Base-by-base conservation (phyloP, 345 rosid genomes). In the Eucalyptus erythrocorys region DNA sequence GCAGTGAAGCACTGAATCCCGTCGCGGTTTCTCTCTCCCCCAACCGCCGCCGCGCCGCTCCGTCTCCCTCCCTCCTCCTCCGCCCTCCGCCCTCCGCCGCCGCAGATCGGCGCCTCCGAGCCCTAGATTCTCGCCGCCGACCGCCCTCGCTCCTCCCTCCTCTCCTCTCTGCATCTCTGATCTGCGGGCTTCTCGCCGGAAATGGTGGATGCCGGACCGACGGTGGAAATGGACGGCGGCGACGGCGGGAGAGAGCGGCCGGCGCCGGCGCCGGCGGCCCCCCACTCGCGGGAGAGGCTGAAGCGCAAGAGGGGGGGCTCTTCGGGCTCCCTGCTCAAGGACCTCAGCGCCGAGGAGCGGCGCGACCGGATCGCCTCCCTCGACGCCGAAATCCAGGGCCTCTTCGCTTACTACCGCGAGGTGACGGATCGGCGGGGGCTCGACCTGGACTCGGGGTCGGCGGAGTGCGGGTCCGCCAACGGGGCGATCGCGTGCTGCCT, bases 401-500 rank as follows among this genome's bases (percentile, higher is more conserved):
- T 98, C 87, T 92, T 95, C 82, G 66, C 88, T 87, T 98, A 88
- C 90, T 97, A 91, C 90, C 59, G 87, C 48, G 93, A 98, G 90
- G 43, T 94, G 81, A 88, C 88, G 89, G 91, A 87, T 32, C 89
- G 89, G 86, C 76, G 32, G 9, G 89, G 91, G 93, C 66, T 93
- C 88, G 66, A 92, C 91, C 8, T 91, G 55, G 91, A 88, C 13
- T 10, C 53, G 12, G 88, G 87, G 85, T 51, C 91, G 42, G 64
- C 88, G 37, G 95, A 92, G 8, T 91, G 86, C 48, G 88, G 89
- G 34, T 91, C 96, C 13, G 42, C 92, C 87, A 93, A 95, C 71
- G 92, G 93, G 27, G 64, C 55, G 92, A 97, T 97, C 79, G 94
- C 95, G 53, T 88, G 92, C 90, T 89, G 96, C 71, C 90, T 98